These are phyloP conservation scores for Santalum album DNA, from an alignment of 164 flowering plant species.

Conservation along the genomic window DNA sequence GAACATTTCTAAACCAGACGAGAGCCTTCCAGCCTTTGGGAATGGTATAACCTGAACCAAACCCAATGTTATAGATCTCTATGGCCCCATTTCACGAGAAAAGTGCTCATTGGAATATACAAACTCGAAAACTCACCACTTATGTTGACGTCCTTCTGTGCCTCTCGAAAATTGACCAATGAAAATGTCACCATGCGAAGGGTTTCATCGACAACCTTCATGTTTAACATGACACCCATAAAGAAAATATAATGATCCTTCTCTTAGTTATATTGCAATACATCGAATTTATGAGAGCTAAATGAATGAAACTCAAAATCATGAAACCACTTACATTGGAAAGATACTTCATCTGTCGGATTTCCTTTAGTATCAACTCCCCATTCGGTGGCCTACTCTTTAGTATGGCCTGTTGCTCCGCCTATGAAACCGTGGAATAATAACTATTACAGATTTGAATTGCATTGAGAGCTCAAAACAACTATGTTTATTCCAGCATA, in stretches of 20 bases:
- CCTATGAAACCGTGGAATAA: constrained; percentile 23
- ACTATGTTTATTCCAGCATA: too few relatives aligned
- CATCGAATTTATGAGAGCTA: not conserved
- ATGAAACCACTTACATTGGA: constrained; percentile 38
- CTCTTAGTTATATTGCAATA: not conserved
- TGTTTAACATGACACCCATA: not conserved
- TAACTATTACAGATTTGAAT: too few relatives aligned
- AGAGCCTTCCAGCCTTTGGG: constrained; percentile 88
- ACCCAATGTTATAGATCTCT: not conserved
- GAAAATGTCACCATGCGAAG: constrained; percentile 71
- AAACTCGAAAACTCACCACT: constrained; percentile 25
- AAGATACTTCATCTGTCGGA: constrained; percentile 71
- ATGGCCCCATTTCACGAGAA: too few relatives aligned
- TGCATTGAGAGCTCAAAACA: too few relatives aligned
- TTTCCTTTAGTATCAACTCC: constrained; percentile 52
- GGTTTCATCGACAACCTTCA: constrained; percentile 79
- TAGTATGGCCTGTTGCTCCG: constrained; percentile 63
- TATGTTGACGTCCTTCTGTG: constrained; percentile 44
- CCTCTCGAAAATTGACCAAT: constrained; percentile 53
- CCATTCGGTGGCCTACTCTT: constrained; percentile 50
- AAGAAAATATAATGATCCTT: not conserved
- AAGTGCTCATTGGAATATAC: too few relatives aligned
- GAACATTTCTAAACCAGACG: constrained; percentile 78
- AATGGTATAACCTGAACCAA: constrained; percentile 41
- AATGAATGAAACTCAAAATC: not conserved